A percentile compares a stretch with the other conserved stretches of the same genome.
These are phyloP conservation scores for Hymenoscyphus occultus DNA, from an alignment of 2,329 filamentous ascomycete species.

Conservation along the genomic window DNA sequence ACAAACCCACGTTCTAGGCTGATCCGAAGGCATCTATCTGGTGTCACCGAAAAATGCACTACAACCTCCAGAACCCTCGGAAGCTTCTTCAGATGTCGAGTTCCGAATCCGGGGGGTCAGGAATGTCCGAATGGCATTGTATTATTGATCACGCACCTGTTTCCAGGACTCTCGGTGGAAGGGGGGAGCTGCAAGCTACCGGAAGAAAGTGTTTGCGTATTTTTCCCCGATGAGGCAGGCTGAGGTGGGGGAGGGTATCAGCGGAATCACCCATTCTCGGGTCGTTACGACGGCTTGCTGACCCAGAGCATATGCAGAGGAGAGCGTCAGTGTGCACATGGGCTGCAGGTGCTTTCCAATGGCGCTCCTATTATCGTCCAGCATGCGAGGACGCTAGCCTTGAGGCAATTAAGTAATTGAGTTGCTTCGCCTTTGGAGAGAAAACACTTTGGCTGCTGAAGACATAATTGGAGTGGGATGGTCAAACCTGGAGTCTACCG, in stretches of 20 bases:
- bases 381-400: background rate
- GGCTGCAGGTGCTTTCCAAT: slow-evolving; percentile 1
- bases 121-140: background rate
- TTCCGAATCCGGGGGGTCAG: background rate
- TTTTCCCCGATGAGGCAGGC: background rate
- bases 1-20: background rate
- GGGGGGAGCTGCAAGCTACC: background rate
- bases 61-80: background rate
- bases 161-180: background rate
- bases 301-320: background rate
- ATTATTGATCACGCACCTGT: background rate
- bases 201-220: background rate
- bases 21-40: background rate
- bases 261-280: slow-evolving; percentile 1
- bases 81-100: background rate
- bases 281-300: slow-evolving; percentile 1
- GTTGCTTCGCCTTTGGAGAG: background rate
- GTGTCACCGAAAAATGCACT: background rate
- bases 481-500: too few relatives aligned
- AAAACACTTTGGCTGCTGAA: background rate
- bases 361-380: background rate
- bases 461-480: background rate
- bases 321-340: background rate
- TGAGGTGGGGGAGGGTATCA: background rate
- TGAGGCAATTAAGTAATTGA: background rate